Base-by-base conservation (phyloP, 495 filamentous ascomycete genomes). In the Xylaria sp. region DNA sequence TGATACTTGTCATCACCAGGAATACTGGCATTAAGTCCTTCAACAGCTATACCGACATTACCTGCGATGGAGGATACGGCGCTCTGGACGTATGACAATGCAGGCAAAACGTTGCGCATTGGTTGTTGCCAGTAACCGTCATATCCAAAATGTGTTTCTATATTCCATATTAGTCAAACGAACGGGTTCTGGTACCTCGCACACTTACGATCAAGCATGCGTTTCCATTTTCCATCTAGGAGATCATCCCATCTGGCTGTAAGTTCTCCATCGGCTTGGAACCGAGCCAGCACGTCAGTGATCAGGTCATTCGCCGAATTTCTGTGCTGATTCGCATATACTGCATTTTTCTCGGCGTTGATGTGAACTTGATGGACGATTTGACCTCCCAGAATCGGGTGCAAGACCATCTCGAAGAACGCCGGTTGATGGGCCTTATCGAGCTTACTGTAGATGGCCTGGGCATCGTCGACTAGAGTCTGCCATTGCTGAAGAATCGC, bases 371-470 rank as follows among this genome's bases (percentile, higher is more conserved):
- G 81, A 67, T 90, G 82, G 50, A 90, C 80, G 48, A 88, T 88
- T 64, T 88, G 83, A 14, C 87, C 91, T 7, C 89, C 90, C 15
- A 88, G 83, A 11, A 88, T 84, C 0, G 92, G 90, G 68, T 94
- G 91, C 5, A 92, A 81, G 5, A 93, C 82, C 75, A 91, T 88
- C 77, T 94, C 83, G 75, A 91, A 94, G 76, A 90, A 93, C 1
- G 91, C 82, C 5, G 88, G 78, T 73, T 89, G 81, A 3, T 81
- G 67, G 5, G 74, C 80, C 5, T 77, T 77, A 3, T 83, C 80
- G 19, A 93, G 77, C 26, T 79, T 81, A 61, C 87, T 79, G 67
- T 90, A 88, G 21, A 93, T 76, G 6, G 76, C 79, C 71, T 91
- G 82, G 4, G 90, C 88, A 33, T 82, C 80, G 9, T 78, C 71